These are phyloP conservation scores for Acarospora socialis DNA, from an alignment of 2,329 filamentous ascomycete genomes.

Conservation along the genomic window DNA sequence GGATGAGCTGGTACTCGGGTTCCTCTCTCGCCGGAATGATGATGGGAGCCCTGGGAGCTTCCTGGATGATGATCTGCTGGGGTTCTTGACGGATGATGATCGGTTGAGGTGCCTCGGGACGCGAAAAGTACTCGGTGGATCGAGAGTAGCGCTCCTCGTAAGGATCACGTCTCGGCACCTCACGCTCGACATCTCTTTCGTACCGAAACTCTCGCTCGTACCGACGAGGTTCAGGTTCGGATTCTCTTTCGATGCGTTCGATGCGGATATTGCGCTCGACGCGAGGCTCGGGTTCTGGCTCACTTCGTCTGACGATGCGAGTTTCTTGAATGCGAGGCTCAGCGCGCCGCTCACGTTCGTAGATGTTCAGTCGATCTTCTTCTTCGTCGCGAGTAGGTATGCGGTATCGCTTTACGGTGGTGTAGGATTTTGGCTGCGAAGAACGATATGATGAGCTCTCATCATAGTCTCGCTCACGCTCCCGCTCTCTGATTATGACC, in stretches of 20 bases:
- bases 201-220: constrained; percentile 28
- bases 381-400: constrained; percentile 26
- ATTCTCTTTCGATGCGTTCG: constrained; percentile 17
- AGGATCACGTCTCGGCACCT: constrained; percentile 22
- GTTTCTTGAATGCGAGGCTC: constrained; percentile 26
- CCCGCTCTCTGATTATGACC: constrained; percentile 26
- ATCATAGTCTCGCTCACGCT: constrained; percentile 20
- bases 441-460: constrained; percentile 9
- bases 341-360: constrained; percentile 29
- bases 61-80: constrained; percentile 41
- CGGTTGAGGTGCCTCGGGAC: constrained; percentile 30
- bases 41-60: constrained; percentile 36
- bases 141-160: constrained; percentile 38
- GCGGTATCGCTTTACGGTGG: constrained; percentile 46
- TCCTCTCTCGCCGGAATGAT: constrained; percentile 35
- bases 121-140: constrained; percentile 38
- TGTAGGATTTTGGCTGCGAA: constrained; percentile 31
- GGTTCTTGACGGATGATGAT: constrained; percentile 39
- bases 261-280: constrained; percentile 13
- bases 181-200: constrained; percentile 31
- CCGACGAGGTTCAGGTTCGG: constrained; percentile 28
- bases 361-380: constrained; percentile 27
- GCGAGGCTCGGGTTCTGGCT: constrained; percentile 14
- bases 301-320: constrained; percentile 29
- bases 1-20: constrained; percentile 45